Evolutionary conservation across 148 eudicot genomes (phyloP), one percentile per base, ranked within the genome.

Genomic region (Cornus controversa): DNA sequence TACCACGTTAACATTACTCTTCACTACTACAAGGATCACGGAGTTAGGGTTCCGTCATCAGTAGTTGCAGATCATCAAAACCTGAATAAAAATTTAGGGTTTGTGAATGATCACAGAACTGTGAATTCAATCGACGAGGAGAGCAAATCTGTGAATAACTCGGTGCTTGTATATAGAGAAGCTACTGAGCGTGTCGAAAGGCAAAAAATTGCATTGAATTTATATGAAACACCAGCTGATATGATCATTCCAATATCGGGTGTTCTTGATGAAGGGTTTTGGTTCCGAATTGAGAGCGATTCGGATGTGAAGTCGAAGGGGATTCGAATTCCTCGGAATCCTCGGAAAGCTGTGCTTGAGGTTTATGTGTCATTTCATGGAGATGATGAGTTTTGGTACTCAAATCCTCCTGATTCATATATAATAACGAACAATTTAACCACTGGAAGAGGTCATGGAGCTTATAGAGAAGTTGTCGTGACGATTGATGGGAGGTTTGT

Each of bases 301-400:
- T 75, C 76, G 0, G 86, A 80, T 71, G 37, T 78, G n/a, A 72
- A 74, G n/a, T 83, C 83, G 0, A 87, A 66, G 28, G 72, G 37
- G 10, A 14, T 95, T 80, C 66, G 25, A 26, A 86, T 95, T 73
- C 94, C 95, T 2, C 47, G 1, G 42, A 93, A 89, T 80, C 77
- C 96, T 28, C 76, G 76, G 58, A 89, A 81, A 73, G 82, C 89
- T 71, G 92, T 91, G 73, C 72, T 95, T 63, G 98, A 95, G 82
- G 65, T 93, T 67, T 95, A 86, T 60, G 96, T 87, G 24, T 95
- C 98, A 2, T 88, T 72, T 76, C 98, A 95, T 64, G 98, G 98
- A 65, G 81, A 95, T 69, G 98, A 95, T 71, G 98, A 95, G 80
- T 93, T 93, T 77, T 95, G 98, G 98, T 95, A 93, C 88, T 79